Evolutionary conservation across 495 filamentous ascomycete species (phyloP).

Genomic region (Hamigera avellanea): DNA sequence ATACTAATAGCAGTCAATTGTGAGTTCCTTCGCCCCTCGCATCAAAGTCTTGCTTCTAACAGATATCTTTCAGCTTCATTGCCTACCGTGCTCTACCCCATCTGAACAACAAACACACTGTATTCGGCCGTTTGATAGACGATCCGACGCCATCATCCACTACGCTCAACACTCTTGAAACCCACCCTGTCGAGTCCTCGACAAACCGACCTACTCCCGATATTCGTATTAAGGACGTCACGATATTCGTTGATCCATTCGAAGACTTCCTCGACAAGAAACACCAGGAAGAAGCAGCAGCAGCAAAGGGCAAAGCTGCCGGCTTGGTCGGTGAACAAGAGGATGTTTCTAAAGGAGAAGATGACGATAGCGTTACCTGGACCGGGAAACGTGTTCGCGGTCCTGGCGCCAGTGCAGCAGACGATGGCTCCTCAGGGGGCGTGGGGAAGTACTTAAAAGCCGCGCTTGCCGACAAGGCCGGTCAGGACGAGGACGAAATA

Average conservation of each 20-base stretch:
- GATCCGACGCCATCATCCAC: constrained; percentile 47
- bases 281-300: constrained; percentile 36
- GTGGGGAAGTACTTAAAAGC: constrained; percentile 78
- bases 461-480: constrained; percentile 28
- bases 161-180: constrained; percentile 63
- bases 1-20: constrained; percentile 92
- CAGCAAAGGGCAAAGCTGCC: constrained; percentile 27
- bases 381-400: constrained; percentile 71
- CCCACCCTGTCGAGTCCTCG: constrained; percentile 50
- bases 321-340: constrained; percentile 25
- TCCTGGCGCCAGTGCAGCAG: constrained; percentile 38
- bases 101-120: constrained; percentile 90
- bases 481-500: constrained; percentile 42
- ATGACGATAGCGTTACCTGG: constrained; percentile 86
- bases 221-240: constrained; percentile 68
- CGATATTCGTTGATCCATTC: constrained; percentile 90
- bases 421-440: constrained; percentile 27
- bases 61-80: constrained; percentile 47
- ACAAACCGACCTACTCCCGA: constrained; percentile 62
- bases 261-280: constrained; percentile 64
- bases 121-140: constrained; percentile 78
- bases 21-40: constrained; percentile 11
- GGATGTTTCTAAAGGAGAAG: constrained; percentile 45
- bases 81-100: constrained; percentile 73
- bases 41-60: background rate